Percentiles rank a stretch among this genome's conserved stretches.
Conservation (phyloP, 345 rosid genomes). For the Leavenworthia alabamica region DNA sequence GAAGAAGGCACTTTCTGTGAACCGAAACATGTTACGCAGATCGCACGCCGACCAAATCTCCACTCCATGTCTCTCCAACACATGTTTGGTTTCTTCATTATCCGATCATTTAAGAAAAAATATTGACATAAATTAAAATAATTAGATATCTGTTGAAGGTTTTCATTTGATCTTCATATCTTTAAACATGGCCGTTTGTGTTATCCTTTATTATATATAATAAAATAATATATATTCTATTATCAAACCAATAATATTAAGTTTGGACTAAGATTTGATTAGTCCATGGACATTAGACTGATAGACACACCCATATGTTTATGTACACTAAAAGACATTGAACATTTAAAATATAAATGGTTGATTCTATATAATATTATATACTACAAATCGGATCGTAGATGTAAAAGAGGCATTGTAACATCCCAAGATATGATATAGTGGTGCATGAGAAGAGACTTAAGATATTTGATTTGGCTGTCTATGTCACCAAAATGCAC, state of each 20-base stretch:
- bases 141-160: not conserved
- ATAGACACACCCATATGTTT: conserved; percentile 27
- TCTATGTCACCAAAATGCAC: too few species aligned
- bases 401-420: too few species aligned
- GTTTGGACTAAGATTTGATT: conserved; percentile 4
- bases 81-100: conserved; percentile 25
- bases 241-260: not conserved
- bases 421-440: too few species aligned
- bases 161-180: conserved; percentile 6
- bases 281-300: conserved; percentile 25
- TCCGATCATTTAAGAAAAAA: not conserved
- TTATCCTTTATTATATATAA: not conserved
- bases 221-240: not conserved
- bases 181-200: conserved; percentile 19
- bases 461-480: too few species aligned
- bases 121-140: not conserved
- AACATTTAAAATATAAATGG: not conserved
- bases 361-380: not conserved
- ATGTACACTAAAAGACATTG: conserved; percentile 22
- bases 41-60: conserved; percentile 34
- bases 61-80: conserved; percentile 22
- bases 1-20: conserved; percentile 24
- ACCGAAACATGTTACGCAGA: conserved; percentile 27
- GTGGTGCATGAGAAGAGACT: too few species aligned
- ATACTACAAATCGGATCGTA: too few species aligned